These are phyloP conservation scores for Oehlia diaphana DNA, from an alignment of 192 early-diverging fungal species.

Conservation along the genomic window DNA sequence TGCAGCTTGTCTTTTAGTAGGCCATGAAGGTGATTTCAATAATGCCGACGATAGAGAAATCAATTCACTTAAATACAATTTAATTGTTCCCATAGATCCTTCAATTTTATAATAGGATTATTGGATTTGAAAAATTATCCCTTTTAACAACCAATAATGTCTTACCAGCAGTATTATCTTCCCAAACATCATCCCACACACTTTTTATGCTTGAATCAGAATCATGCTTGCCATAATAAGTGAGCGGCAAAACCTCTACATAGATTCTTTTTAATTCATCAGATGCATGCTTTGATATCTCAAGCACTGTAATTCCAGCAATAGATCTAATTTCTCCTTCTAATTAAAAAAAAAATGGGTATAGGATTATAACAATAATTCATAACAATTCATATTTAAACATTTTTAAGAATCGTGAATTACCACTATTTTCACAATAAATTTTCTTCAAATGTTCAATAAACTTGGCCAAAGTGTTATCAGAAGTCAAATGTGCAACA, in stretches of 20 bases:
- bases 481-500: conserved; percentile 60
- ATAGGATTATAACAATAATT: conserved; percentile 4
- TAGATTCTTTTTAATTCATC: conserved; percentile 57
- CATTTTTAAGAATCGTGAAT: neutral
- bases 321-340: conserved; percentile 75
- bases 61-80: conserved; percentile 66
- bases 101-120: neutral
- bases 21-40: conserved; percentile 70
- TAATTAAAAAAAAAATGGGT: conserved; percentile 11
- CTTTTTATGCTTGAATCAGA: conserved; percentile 51
- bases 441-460: conserved; percentile 69
- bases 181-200: conserved; percentile 76
- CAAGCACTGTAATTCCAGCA: conserved; percentile 61
- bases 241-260: conserved; percentile 64
- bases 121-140: neutral
- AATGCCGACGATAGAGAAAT: conserved; percentile 53
- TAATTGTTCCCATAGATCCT: conserved; percentile 57
- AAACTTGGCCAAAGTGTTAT: conserved; percentile 60
- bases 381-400: neutral
- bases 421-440: conserved; percentile 73
- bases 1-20: conserved; percentile 74
- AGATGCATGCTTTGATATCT: conserved; percentile 68
- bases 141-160: neutral
- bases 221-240: conserved; percentile 71
- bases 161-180: conserved; percentile 67